Percentiles rank a stretch among this genome's conserved stretches.
Conservation (phyloP, 352 stramenopile species). For the Phytophthora nicotianae region DNA sequence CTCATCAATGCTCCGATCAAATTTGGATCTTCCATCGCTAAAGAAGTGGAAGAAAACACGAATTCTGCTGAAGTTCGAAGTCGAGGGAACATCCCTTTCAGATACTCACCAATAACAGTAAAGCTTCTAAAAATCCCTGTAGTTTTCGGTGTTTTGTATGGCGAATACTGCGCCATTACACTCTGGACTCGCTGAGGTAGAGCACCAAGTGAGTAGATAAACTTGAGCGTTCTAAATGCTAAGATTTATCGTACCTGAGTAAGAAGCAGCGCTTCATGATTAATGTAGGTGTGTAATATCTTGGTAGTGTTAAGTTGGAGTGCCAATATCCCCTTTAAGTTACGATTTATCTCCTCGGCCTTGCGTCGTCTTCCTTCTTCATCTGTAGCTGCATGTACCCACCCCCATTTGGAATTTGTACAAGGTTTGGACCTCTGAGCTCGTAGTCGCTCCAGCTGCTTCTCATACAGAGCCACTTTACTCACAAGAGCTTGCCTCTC, state of each 20-base stretch:
- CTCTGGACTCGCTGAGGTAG: slow-evolving; percentile 4
- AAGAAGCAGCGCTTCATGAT: slow-evolving; percentile 1
- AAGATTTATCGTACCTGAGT: neutral
- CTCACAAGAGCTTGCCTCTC: slow-evolving; percentile 13
- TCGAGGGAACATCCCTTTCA: slow-evolving; percentile 9
- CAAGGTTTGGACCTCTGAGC: neutral
- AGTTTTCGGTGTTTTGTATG: neutral
- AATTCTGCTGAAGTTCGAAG: neutral
- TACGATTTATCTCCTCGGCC: slow-evolving; percentile 15
- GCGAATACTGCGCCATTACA: neutral
- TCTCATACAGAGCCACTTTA: slow-evolving; percentile 15
- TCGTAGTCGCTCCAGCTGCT: slow-evolving; percentile 16
- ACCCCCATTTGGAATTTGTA: slow-evolving; percentile 13
- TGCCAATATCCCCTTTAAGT: slow-evolving; percentile 2
- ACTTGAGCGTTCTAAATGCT: neutral
- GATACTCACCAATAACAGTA: slow-evolving; percentile 2
- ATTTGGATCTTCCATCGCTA: neutral
- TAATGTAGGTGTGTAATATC: neutral
- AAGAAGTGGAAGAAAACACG: slow-evolving; percentile 7
- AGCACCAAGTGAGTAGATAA: neutral
- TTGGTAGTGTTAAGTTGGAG: slow-evolving; percentile 1
- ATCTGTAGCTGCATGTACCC: slow-evolving; percentile 7
- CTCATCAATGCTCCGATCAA: slow-evolving; percentile 4
- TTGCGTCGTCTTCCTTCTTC: slow-evolving; percentile 12
- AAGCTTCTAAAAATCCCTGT: neutral